These are phyloP conservation scores for Exophiala sp. DNA, from an alignment of 2,329 filamentous ascomycete genomes.

Conservation along the genomic window DNA sequence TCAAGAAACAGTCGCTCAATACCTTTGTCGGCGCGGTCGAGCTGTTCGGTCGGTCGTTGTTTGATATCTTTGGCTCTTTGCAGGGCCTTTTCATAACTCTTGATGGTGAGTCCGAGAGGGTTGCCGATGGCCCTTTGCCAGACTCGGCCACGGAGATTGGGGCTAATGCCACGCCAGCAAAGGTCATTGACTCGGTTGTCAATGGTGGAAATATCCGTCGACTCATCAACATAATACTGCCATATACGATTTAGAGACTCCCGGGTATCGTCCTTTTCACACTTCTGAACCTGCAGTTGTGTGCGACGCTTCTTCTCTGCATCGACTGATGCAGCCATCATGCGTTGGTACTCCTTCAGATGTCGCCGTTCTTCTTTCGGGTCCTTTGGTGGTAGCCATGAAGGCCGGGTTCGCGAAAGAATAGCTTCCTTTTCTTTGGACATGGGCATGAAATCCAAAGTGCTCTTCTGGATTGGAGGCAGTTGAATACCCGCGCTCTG, in stretches of 20 bases:
- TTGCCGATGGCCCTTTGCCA: constrained; percentile 62
- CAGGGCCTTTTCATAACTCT: constrained; percentile 57
- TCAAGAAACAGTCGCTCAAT: constrained; percentile 52
- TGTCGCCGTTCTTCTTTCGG: constrained; percentile 89
- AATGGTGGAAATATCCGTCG: constrained; percentile 55
- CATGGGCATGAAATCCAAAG: constrained; percentile 63
- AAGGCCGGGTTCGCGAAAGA: constrained; percentile 63
- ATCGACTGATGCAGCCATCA: constrained; percentile 62
- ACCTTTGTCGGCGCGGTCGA: constrained; percentile 41
- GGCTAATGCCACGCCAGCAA: constrained; percentile 62
- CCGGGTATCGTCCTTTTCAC: constrained; percentile 50
- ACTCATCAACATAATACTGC: constrained; percentile 59
- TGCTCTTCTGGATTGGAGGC: constrained; percentile 60
- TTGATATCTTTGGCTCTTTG: constrained; percentile 52
- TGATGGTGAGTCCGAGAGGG: constrained; percentile 54
- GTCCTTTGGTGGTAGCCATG: constrained; percentile 66
- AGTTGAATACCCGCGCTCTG: constrained; percentile 49
- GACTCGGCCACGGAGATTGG: constrained; percentile 53
- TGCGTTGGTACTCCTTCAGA: constrained; percentile 66
- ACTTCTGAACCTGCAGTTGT: constrained; percentile 46
- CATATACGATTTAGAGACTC: constrained; percentile 57
- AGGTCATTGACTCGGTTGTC: constrained; percentile 57
- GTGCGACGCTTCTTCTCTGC: constrained; percentile 54
- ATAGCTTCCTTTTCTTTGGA: constrained; percentile 66
- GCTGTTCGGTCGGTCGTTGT: constrained; percentile 36